Evolutionary conservation across 345 rosid species (phyloP), one percentile per base, ranked within the genome.

Genomic region (sweet orange (Citrus sinensis)): DNA sequence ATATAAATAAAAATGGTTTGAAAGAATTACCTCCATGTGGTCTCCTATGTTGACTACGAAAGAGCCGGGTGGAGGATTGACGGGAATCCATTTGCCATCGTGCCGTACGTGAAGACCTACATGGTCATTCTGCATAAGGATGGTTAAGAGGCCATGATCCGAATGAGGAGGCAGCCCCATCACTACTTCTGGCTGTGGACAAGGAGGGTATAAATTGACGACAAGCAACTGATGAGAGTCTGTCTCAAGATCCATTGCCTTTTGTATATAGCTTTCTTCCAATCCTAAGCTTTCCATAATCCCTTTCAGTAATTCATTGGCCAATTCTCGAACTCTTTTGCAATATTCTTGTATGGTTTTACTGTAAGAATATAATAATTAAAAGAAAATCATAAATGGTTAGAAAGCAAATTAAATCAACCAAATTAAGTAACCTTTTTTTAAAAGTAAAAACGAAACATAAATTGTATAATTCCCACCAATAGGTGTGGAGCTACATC

Each of bases 131-230:
- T 86, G 87, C 70, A 75, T 72, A 8, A 86, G 80, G 61, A 86
- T 64, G 7, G 88, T 86, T 30, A 86, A 35, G 35, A 83, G 77
- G 3, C 88, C 88, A 20, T 83, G 85, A 55, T 83, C 85, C 0
- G 88, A 79, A 65, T 86, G 88, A 19, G 88, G 85, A 1, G 86
- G 79, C 64, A 86, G 59, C n/a, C 88, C 88, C 75, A 86, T 83
- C 25, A 60, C 83, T 0, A 54, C 24, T 29, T 86, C 83, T n/a
- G 87, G 88, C 58, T 81, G 80, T n/a, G 88, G 87, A 35, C 87
- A 86, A 35, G 87, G 83, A 8, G 88, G 88, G 71, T 86, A 83
- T 35, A 81, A 2, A 49, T 86, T 86, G 1, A 76, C 73, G 7
- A 81, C 85, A 2, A 83, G 32, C 65, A 86, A 51, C 68, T 86